Percentiles rank a stretch among this genome's conserved stretches.
phyloP scores from a whole-genome alignment of 371 early-diverging fungal genomes.

The Sporodiniella umbellata region DNA sequence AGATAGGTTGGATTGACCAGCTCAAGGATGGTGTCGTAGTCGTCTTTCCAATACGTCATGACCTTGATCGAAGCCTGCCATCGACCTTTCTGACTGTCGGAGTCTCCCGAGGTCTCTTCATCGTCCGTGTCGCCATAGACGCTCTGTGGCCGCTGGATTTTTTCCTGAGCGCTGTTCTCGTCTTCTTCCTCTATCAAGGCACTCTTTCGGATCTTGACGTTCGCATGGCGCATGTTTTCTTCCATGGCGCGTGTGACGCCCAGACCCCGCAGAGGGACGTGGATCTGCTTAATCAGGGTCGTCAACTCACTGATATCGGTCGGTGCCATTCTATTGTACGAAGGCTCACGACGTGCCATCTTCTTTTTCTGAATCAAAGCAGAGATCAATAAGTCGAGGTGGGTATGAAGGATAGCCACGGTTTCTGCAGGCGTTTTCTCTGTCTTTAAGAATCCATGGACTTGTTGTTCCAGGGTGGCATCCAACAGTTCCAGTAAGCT shows the following conservation, averaged over 20 bases:
- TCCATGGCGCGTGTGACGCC: constrained; percentile 38
- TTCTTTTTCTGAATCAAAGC: constrained; percentile 30
- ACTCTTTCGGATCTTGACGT: background rate
- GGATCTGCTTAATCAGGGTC: constrained; percentile 29
- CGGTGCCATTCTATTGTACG: constrained; percentile 36
- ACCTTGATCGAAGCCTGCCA: constrained; percentile 25
- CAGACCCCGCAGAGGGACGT: constrained; percentile 36
- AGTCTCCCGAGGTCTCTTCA: constrained; percentile 9
- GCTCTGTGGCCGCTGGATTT: constrained; percentile 13
- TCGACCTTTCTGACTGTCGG: constrained; percentile 1
- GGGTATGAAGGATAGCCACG: constrained; percentile 21
- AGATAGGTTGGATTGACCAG: constrained; percentile 25
- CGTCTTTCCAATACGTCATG: constrained; percentile 22
- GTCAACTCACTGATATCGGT: constrained; percentile 39
- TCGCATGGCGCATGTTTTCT: constrained; percentile 40
- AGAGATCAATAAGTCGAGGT: constrained; percentile 21
- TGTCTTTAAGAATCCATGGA: constrained; percentile 20
- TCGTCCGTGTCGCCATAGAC: constrained; percentile 27
- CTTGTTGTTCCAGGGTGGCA: constrained; percentile 27
- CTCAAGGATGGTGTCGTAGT: constrained; percentile 24
- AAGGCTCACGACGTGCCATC: constrained; percentile 33
- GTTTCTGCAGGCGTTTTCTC: constrained; percentile 10
- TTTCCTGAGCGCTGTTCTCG: background rate
- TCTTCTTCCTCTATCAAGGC: background rate
- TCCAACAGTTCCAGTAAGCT: constrained; percentile 31